phyloP scores from a whole-genome alignment of 495 filamentous ascomycete species.

The Hypoxylon intermedium region DNA sequence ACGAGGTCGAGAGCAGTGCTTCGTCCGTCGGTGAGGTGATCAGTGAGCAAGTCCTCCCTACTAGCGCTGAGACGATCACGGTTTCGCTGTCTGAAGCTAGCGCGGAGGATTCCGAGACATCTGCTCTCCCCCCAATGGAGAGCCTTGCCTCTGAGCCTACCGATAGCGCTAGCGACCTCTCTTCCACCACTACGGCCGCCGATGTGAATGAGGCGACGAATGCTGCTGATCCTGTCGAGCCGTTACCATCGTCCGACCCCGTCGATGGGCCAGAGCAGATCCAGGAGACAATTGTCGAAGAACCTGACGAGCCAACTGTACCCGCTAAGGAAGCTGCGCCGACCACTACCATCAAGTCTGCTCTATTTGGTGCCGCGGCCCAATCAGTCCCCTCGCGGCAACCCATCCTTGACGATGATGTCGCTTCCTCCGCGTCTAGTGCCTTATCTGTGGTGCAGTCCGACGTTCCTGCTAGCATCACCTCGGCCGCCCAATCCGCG shows the following conservation, averaged over 20 bases:
- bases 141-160: slow-evolving; percentile 21
- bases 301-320: slow-evolving; percentile 26
- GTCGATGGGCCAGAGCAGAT: slow-evolving; percentile 37
- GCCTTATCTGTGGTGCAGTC: slow-evolving; percentile 68
- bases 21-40: slow-evolving; percentile 25
- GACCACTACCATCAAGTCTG: slow-evolving; percentile 47
- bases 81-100: slow-evolving; percentile 30
- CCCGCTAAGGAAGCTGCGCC: slow-evolving; percentile 22
- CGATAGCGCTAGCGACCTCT: slow-evolving; percentile 17
- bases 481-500: slow-evolving; percentile 58
- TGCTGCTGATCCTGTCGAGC: slow-evolving; percentile 12
- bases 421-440: slow-evolving; percentile 62
- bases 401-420: slow-evolving; percentile 51
- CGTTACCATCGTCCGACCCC: slow-evolving; percentile 20
- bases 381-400: slow-evolving; percentile 51
- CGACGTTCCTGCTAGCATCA: slow-evolving; percentile 44
- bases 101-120: slow-evolving; percentile 22
- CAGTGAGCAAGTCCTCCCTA: slow-evolving; percentile 7
- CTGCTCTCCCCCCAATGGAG: slow-evolving; percentile 21
- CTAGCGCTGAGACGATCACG: slow-evolving; percentile 22
- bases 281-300: slow-evolving; percentile 34
- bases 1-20: slow-evolving; percentile 18
- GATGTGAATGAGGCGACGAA: slow-evolving; percentile 2
- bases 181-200: background rate
- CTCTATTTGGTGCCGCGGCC: slow-evolving; percentile 54